phyloP scores from a whole-genome alignment of 441 rosid genomes.

The Pelargonium citronellum region DNA sequence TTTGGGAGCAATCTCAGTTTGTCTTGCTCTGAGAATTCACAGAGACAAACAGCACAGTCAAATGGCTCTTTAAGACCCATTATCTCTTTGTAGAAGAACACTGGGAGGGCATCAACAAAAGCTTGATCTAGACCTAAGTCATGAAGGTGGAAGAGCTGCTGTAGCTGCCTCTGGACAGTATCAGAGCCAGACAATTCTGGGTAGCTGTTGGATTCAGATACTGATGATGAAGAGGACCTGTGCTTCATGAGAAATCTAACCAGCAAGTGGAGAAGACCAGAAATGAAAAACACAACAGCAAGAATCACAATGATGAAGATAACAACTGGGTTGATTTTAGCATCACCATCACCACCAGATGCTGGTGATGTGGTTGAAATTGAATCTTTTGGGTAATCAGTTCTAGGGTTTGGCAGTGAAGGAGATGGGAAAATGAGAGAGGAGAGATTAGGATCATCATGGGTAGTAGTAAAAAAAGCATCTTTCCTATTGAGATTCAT shows the following conservation, averaged over 20 bases:
- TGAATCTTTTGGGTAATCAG: not conserved
- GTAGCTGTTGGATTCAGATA: no score
- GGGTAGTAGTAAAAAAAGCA: slow-evolving; percentile 24
- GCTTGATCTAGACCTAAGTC: slow-evolving; percentile 3
- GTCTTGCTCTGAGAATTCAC: not conserved
- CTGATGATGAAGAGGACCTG: no score
- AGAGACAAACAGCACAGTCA: slow-evolving; percentile 17
- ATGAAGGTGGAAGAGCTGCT: no score
- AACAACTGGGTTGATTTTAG: no score
- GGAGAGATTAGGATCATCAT: slow-evolving; percentile 24
- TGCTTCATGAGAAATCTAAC: no score
- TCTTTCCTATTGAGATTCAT: slow-evolving; percentile 20
- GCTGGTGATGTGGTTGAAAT: slow-evolving; percentile 30
- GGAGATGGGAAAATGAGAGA: slow-evolving; percentile 23
- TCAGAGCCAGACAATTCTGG: no score
- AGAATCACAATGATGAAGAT: no score
- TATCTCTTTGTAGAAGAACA: not conserved
- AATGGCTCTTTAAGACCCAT: slow-evolving; percentile 1
- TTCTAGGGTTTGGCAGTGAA: slow-evolving; percentile 26
- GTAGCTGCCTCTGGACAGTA: no score
- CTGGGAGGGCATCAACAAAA: not conserved
- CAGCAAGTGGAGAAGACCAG: no score
- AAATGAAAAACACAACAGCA: no score
- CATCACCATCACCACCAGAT: slow-evolving; percentile 26
- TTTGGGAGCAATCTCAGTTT: slow-evolving; percentile 8